Base-by-base conservation (phyloP, 2,329 filamentous ascomycete genomes). In the Pyrenophora tritici-repentis region DNA sequence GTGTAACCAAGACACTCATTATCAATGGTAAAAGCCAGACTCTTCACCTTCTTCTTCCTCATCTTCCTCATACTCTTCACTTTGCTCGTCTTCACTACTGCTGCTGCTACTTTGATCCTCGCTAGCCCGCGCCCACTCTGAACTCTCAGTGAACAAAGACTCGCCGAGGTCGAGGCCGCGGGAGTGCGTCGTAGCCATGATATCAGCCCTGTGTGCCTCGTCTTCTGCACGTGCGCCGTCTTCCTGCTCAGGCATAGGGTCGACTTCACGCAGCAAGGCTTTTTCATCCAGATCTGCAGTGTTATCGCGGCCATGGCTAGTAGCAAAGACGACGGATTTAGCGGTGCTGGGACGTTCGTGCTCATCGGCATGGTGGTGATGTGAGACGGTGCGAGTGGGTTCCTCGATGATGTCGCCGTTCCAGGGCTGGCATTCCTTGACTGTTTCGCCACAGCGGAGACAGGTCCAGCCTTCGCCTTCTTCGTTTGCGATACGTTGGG, bases 391-490 rank as follows among this genome's bases (percentile, higher is more conserved):
- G 8, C 41, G 47, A 1, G 51, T 42, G 1, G 39, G 43, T 13
- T 62, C 77, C 68, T 87, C 86, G 37, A 97, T 73, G 14, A 97
- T 89, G 73, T 97, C 94, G 18, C 94, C 94, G 62, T 81, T 86
- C 94, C 94, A 99, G 0, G 94, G 91, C 70, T 85, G 87, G 73
- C 93, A 97, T 70, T 92, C 86, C 68, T 88, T 91, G 41, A 96
- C 85, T 16, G 88, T 72, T 67, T 90, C 88, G 14, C 92, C 92
- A 68, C 94, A 99, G 16, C 94, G 83, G 39, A 99, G 77, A 75
- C 94, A 99, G 9, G 85, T 83, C 91, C 92, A 97, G 2, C 93
- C 93, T 68, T 97, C 91, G 26, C 93, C 94, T 71, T 97, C 93
- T 74, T 97, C 93, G 4, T 87, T 85, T 73, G 97, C 93, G 36